A percentile compares a stretch with the other conserved stretches of the same genome.
These are phyloP conservation scores for Venturia effusa DNA, from an alignment of 2,329 filamentous ascomycete genomes.

Conservation along the genomic window DNA sequence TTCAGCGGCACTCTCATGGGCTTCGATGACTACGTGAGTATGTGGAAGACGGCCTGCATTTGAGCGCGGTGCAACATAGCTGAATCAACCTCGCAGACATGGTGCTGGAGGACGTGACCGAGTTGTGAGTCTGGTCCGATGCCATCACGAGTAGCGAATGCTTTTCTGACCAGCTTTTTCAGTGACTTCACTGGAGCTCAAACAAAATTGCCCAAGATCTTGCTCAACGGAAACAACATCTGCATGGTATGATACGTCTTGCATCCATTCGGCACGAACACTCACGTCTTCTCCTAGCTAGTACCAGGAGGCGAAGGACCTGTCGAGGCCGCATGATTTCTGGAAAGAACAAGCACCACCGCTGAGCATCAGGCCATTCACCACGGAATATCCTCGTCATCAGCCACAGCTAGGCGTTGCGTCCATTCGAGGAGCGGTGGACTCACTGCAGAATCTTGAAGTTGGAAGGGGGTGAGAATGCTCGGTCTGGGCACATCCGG, in stretches of 20 bases:
- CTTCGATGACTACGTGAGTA: conserved; percentile 99
- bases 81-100: conserved; percentile 55
- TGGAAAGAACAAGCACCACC: background rate
- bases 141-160: background rate
- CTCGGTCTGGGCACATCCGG: background rate
- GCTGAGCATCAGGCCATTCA: background rate
- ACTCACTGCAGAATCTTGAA: background rate
- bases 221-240: conserved; percentile 96
- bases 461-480: background rate
- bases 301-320: conserved; percentile 11
- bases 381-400: background rate
- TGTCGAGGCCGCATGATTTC: background rate
- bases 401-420: background rate
- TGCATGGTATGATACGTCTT: conserved; percentile 68
- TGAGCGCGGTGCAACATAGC: conserved; percentile 4
- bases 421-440: background rate
- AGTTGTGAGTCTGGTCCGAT: conserved; percentile 56
- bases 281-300: conserved; percentile 4
- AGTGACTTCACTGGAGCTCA: conserved; percentile 88
- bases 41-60: conserved; percentile 38
- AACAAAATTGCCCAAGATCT: conserved; percentile 83
- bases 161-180: background rate
- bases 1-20: conserved; percentile 90
- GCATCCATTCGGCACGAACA: background rate
- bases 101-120: conserved; percentile 94